phyloP scores from a whole-genome alignment of 192 early-diverging fungal species.

The Pecoramyces ruminantium region DNA sequence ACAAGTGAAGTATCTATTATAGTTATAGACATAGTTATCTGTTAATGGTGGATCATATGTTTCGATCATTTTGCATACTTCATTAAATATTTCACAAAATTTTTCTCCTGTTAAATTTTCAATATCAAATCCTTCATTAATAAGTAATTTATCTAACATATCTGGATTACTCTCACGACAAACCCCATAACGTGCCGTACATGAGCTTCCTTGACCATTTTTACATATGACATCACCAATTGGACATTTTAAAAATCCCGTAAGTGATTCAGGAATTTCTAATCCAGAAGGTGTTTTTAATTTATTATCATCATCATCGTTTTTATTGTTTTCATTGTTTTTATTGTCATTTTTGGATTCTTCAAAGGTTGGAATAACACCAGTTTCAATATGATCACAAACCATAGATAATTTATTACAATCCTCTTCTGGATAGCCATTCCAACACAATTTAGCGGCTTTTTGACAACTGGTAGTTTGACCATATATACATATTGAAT shows the following conservation, averaged over 20 bases:
- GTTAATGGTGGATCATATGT: background rate
- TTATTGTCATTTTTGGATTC: no score
- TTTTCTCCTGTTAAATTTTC: background rate
- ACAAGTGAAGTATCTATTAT: background rate
- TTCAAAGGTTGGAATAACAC: no score
- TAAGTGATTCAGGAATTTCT: background rate
- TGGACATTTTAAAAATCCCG: background rate
- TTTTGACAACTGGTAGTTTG: background rate
- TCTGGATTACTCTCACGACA: background rate
- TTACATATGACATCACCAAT: background rate
- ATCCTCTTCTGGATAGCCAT: background rate
- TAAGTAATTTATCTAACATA: background rate
- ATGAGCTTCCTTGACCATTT: background rate
- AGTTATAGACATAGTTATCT: background rate
- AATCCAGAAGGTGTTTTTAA: background rate
- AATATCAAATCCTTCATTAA: background rate
- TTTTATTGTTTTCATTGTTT: no score
- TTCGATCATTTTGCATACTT: background rate
- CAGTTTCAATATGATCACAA: background rate
- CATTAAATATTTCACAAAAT: background rate
- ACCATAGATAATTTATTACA: background rate
- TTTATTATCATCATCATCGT: no score
- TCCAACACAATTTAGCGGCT: background rate
- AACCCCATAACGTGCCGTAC: background rate
- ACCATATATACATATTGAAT: background rate